Base-by-base conservation (phyloP, 2,329 filamentous ascomycete species). In the Aspergillus sp. region DNA sequence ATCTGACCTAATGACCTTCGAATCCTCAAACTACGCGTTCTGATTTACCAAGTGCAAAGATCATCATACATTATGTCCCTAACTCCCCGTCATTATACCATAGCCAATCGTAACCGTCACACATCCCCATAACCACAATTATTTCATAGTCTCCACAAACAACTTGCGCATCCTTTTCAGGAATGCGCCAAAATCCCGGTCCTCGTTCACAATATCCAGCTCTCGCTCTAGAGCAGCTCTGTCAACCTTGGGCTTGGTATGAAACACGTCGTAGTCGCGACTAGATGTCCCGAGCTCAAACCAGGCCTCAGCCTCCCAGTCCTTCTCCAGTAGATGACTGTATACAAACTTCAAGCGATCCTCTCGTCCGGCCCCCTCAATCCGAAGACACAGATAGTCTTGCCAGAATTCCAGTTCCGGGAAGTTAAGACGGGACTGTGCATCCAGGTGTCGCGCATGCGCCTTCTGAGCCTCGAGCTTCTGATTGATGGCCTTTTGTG, bases 391-490 rank as follows among this genome's bases (percentile, higher is more conserved):
- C 54, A 99, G 78, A 68, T 93, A 94, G 50, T 88, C 88, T 70
- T 96, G 89, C 94, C 94, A 99, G 69, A 97, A 97, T 61, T 92
- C 89, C 43, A 99, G 81, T 76, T 99, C 94, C 0, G 94, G 94
- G 41, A 89, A 83, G 72, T 99, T 97, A 73, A 93, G 89, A 31
- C 91, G 84, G 49, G 88, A 84, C 75, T 97, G 93, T 2, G 87
- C 83, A 64, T 95, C 90, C 34, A 96, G 79, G 62, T 90, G 86
- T 57, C 84, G 81, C 45, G 88, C 85, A 68, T 79, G 75, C 11
- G 67, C 66, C 47, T 71, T 72, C 58, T 79, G 77, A 3, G 76
- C 75, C 47, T 76, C 71, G 32, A 76, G 36, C 55, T 71, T 74
- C 49, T 75, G 72, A 25, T 70, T 70, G 49, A 79, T 78, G 19